Base-by-base conservation (phyloP, 257 asterid genomes). In the Cruciata laevipes region DNA sequence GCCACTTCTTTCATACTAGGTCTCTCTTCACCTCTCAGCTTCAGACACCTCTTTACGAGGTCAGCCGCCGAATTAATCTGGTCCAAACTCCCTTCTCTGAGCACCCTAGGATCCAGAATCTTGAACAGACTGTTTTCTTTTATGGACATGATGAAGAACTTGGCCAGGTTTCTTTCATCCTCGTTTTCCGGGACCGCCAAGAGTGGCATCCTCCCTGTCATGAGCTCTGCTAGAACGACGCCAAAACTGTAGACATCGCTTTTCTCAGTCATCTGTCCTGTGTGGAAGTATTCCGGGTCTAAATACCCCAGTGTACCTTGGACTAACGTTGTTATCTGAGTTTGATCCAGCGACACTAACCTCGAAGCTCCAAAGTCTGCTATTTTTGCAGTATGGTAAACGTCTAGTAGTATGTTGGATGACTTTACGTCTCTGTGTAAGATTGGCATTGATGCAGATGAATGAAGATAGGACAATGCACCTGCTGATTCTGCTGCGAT, bases 211-310 rank as follows among this genome's bases (percentile, higher is more conserved):
- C 79, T 59, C 6, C 83, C 83, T 0, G 86, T 86, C 80, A 84
- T 79, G n/a, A 86, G 78, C 74, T 86, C 88, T 0, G 89, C 84
- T 18, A 86, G 69, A 33, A 86, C 85, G 1, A 84, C 87, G 0
- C 86, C 93, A 20, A 86, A 86, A 56, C 93, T 86, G 33, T 86
- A 86, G 0, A 84, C 93, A 9, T 86, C 93, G 14, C 90, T 84
- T 66, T 86, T 86, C 27, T 77, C 85, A 0, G 88, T 86, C 1
- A 86, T 20, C 64, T 84, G 80, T 23, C 88, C 65, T 0, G 83
- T 76, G 35, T 63, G 80, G 69, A 86, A 86, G 72, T 86, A 86
- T 74, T 86, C 89, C 0, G 89, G 88, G 51, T 84, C 95, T 60
- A 84, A 25, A 68, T 85, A 87, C 0, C 86, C 95, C 30, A 87